Base-by-base conservation (phyloP, 148 eudicot species). In the Persicaria maculosa region DNA sequence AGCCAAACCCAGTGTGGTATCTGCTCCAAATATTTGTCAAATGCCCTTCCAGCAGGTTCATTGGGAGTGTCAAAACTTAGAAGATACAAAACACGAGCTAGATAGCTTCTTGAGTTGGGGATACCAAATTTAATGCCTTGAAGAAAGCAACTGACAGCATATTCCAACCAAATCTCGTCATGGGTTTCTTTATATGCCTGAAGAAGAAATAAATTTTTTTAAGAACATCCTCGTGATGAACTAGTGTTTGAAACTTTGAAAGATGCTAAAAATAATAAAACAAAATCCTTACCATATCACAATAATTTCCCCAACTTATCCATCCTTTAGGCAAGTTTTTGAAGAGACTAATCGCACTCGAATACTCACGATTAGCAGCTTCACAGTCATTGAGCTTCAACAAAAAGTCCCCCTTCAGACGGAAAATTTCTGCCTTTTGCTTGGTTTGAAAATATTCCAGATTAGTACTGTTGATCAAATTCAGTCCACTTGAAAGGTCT, bases 1-100 rank as follows among this genome's bases (percentile, higher is more conserved):
- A 95, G 94, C 99, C 99, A 95, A 68, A 95, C 99, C 99, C 97
- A 95, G 72, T 92, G 86, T 10, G 99, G 99, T 80, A 95, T 78
- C 78, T 95, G 94, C 48, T 95, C 99, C 87, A 92, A 68, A 83
- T 86, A 92, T 81, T 95, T 95, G 77, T 95, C 97, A 81, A 95
- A 95, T 52, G 97, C 86, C 83, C 85, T 90, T 67, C 98, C 98
- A 52, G 90, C 97, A 73, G 92, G 88, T 80, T 88, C 97, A 80
- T 79, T 89, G 74, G 96, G 89, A 73, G 99, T 86, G 76, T 95
- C 99, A 81, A 95, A 95, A 78, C 99, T 95, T 73, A 95, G 96
- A 81, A 95, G 99, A 81, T 92, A 95, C 25, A 95, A 80, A 79
- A 95, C 99, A 59, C 94, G 99, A 72, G 96, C 99, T 46, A 95